Percentiles rank a stretch among this genome's conserved stretches.
phyloP scores from a whole-genome alignment of 2,329 filamentous ascomycete genomes.

The Leptosphaerulina australis region DNA sequence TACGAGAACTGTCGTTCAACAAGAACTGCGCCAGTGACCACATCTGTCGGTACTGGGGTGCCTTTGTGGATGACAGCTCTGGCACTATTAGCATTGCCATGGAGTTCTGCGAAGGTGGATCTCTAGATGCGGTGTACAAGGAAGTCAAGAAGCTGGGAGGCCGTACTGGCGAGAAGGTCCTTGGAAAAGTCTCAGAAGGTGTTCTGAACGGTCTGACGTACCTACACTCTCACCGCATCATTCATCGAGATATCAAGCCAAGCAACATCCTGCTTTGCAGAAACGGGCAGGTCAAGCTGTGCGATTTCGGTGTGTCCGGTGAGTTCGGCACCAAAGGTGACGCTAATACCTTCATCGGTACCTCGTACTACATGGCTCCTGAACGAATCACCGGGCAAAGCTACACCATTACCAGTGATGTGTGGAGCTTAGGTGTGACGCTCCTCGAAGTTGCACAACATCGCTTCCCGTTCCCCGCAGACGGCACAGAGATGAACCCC shows the following conservation, averaged over 20 bases:
- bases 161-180: constrained; percentile 92
- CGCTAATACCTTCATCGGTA: constrained; percentile 98
- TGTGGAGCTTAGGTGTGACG: constrained; percentile 97
- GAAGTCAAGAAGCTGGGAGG: constrained; percentile 96
- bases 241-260: constrained; percentile 98
- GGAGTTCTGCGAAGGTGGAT: constrained; percentile 98
- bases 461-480: constrained; percentile 95
- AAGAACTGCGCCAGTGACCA: constrained; percentile 95
- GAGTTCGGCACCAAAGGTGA: constrained; percentile 99
- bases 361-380: constrained; percentile 98
- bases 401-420: constrained; percentile 97
- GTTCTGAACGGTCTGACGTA: constrained; percentile 94
- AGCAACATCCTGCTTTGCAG: constrained; percentile 95
- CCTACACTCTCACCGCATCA: constrained; percentile 93
- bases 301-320: constrained; percentile 96
- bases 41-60: constrained; percentile 97
- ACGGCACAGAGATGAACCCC: constrained; percentile 94
- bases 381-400: constrained; percentile 97
- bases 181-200: constrained; percentile 95
- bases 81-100: constrained; percentile 98
- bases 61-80: constrained; percentile 93
- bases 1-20: constrained; percentile 96
- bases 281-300: constrained; percentile 88
- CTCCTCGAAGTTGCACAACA: constrained; percentile 99
- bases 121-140: constrained; percentile 93